Evolutionary conservation across 441 rosid genomes (phyloP), one percentile per base, ranked within the genome.

Genomic region (Euphorbia celastroides): DNA sequence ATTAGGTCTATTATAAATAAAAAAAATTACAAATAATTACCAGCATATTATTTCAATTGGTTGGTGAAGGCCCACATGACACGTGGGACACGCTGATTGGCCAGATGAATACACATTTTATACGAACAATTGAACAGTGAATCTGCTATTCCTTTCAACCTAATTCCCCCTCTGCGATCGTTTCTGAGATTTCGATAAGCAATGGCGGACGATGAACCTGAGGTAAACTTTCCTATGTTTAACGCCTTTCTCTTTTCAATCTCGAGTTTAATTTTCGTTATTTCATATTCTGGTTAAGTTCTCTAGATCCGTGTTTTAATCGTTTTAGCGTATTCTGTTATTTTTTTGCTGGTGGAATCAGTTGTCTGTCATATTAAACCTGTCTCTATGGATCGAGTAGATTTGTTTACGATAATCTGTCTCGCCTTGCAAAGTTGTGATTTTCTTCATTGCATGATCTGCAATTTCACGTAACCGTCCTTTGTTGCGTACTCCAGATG

Each of bases 181-280:
- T 16, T 10, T 23, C 72, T 60, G 72, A 73, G 74, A 32, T 74
- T 48, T 70, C 46, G 51, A 60, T 55, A 14, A 48, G 17, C 74
- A 75, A 93, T 93, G 98, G 94, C 96, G 75, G 93, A 87, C 61
- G 80, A 84, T 72, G 80, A 59, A 56, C 25, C 86, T 5, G 94
- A 90, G 91, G 98, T 93, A 56, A 48, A 38, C 32, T 57, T 0
- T 5, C 26, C 5, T 11, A 17, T 46, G 14, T 38, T 46, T 36
- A 5, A 8, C 20, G 23, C 20, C 26, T 56, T 67, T 22, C 22
- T 2, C 13, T 57, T 7, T 30, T 26, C n/a, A 22, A 34, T 56
- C 2, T 10, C 12, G 8, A 7, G 57, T 36, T 36, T 36, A 4
- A 13, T 16, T 5, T 48, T 26, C 6, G 7, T 12, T 26, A 16